A percentile compares a stretch with the other conserved stretches of the same genome.
Conservation (phyloP, 257 asterid genomes). For the Solanum rostratum region DNA sequence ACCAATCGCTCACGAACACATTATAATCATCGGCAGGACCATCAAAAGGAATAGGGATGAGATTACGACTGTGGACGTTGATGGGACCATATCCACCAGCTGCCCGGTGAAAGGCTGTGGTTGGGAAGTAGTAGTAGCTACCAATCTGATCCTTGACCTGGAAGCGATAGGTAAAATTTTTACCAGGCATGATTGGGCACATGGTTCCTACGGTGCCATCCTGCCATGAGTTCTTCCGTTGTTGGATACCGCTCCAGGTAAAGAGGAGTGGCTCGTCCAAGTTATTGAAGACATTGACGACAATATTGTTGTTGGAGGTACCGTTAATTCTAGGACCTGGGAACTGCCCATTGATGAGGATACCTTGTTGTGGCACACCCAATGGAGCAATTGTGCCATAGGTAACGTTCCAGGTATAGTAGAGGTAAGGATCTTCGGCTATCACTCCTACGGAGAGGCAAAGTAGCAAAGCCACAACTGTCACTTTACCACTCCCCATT, state of each 20-base stretch:
- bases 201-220: constrained; percentile 45
- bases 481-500: not conserved
- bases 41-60: constrained; percentile 46
- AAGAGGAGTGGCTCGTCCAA: constrained; percentile 48
- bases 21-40: not conserved
- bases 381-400: constrained; percentile 42
- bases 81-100: constrained; percentile 32
- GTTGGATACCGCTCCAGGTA: constrained; percentile 44
- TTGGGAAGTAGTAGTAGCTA: constrained; percentile 31
- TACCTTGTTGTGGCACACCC: constrained; percentile 45
- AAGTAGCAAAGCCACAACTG: constrained; percentile 14
- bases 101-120: constrained; percentile 38
- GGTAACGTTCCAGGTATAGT: constrained; percentile 32
- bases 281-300: constrained; percentile 37
- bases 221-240: constrained; percentile 47
- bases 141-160: constrained; percentile 40
- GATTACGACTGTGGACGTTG: constrained; percentile 38
- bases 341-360: constrained; percentile 43
- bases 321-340: constrained; percentile 42
- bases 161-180: constrained; percentile 37
- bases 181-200: constrained; percentile 51
- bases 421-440: constrained; percentile 40
- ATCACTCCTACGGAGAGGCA: constrained; percentile 16
- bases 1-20: constrained; percentile 40
- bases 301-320: constrained; percentile 52